A percentile compares a stretch with the other conserved stretches of the same genome.
Conservation (phyloP, 441 rosid species). For the Hura crepitans region DNA sequence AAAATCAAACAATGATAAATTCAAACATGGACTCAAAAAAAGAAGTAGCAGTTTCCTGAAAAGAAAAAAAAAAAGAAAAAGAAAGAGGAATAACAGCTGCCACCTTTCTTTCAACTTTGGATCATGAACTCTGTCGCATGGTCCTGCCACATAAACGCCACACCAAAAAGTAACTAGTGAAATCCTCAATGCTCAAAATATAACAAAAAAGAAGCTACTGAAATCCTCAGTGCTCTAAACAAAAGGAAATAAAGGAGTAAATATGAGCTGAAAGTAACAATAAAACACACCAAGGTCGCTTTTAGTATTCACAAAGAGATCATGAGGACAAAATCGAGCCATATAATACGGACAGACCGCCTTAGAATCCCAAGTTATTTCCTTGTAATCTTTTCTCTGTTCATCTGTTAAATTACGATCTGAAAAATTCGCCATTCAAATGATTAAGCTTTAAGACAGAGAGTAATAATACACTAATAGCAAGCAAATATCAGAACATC, state of each 20-base stretch:
- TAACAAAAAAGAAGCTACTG: not conserved
- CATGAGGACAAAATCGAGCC: slow-evolving; percentile 98
- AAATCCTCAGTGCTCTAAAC: not conserved
- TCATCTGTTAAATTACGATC: slow-evolving; percentile 92
- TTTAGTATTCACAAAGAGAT: slow-evolving; percentile 93
- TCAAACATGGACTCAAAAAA: not conserved
- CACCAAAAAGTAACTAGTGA: slow-evolving; percentile 1
- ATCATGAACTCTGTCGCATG: slow-evolving; percentile 89
- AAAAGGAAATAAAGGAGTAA: not conserved
- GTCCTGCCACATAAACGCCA: slow-evolving; percentile 48
- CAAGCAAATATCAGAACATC: not conserved
- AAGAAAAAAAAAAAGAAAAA: not conserved
- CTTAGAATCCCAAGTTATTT: slow-evolving; percentile 86
- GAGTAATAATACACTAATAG: not conserved
- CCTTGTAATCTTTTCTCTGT: slow-evolving; percentile 77
- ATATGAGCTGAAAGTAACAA: not conserved
- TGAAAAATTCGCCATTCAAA: slow-evolving; percentile 21
- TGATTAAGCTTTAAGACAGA: not conserved
- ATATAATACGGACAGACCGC: slow-evolving; percentile 92
- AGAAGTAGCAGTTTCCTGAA: too few species aligned
- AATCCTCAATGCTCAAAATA: not conserved
- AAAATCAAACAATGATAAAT: not conserved
- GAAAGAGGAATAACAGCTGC: slow-evolving; percentile 11
- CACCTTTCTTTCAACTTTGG: slow-evolving; percentile 92
- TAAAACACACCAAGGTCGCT: slow-evolving; percentile 81